Percentiles rank a stretch among this genome's conserved stretches.
phyloP scores from a whole-genome alignment of 179 eudicot genomes.

The Sideroxylon spinosum region DNA sequence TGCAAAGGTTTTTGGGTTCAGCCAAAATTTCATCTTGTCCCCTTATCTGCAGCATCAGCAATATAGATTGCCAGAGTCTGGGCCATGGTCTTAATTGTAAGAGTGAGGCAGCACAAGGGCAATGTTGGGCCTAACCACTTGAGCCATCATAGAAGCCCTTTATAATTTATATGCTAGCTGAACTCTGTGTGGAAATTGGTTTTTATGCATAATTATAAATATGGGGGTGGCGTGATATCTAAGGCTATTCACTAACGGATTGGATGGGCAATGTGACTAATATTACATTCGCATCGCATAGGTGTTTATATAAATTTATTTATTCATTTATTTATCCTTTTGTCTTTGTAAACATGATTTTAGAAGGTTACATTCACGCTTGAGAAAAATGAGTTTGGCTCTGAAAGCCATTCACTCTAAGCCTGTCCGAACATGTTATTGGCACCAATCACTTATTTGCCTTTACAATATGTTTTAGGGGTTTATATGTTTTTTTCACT shows the following conservation, averaged over 20 bases:
- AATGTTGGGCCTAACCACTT: background rate
- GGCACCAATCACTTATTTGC: background rate
- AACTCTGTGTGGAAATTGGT: background rate
- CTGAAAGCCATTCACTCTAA: background rate
- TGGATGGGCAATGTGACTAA: background rate
- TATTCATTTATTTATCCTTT: background rate
- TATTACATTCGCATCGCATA: too few species aligned
- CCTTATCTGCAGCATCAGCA: background rate
- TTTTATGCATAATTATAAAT: background rate
- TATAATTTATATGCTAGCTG: background rate
- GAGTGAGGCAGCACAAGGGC: background rate
- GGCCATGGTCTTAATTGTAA: background rate
- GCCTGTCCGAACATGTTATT: background rate
- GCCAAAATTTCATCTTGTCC: background rate
- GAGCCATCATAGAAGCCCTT: background rate
- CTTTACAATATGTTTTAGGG: background rate
- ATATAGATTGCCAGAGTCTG: background rate
- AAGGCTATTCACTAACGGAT: background rate
- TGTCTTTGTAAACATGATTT: background rate
- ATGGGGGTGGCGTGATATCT: background rate
- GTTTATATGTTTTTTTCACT: background rate
- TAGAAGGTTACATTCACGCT: background rate
- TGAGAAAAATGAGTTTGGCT: background rate
- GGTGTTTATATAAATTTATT: background rate
- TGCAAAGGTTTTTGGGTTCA: background rate